Evolutionary conservation across 495 filamentous ascomycete genomes (phyloP).

Genomic region (Penicillium roqueforti): DNA sequence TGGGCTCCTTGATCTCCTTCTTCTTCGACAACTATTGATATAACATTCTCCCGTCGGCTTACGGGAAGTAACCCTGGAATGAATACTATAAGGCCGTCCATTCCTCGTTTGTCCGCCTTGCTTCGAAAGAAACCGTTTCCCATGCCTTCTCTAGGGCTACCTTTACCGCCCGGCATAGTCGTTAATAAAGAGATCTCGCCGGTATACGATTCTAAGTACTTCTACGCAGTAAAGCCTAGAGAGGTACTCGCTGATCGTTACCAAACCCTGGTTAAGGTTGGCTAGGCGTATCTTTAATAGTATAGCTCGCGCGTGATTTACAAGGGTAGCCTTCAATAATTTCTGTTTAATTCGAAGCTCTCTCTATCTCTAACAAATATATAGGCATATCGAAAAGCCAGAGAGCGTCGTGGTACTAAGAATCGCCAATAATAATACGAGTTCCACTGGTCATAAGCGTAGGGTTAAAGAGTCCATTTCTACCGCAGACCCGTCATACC

Average conservation of each 20-base stretch:
- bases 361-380: conserved; percentile 29
- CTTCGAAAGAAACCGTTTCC: conserved; percentile 33
- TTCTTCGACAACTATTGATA: conserved; percentile 16
- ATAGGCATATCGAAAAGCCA: conserved; percentile 31
- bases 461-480: conserved; percentile 35
- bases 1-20: conserved; percentile 4
- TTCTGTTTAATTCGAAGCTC: conserved; percentile 15
- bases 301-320: conserved; percentile 41
- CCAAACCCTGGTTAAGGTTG: conserved; percentile 40
- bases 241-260: conserved; percentile 40
- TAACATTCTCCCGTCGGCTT: conserved; percentile 17
- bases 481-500: conserved; percentile 30
- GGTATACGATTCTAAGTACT: conserved; percentile 36
- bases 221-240: conserved; percentile 42
- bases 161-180: conserved; percentile 27
- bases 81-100: conserved; percentile 20
- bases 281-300: conserved; percentile 40
- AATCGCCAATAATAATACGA: conserved; percentile 31
- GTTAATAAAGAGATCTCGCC: conserved; percentile 35
- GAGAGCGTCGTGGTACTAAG: conserved; percentile 42
- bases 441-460: conserved; percentile 34
- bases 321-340: conserved; percentile 24
- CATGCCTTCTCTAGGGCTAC: conserved; percentile 24
- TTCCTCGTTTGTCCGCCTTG: conserved; percentile 22
- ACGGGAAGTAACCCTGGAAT: conserved; percentile 19